Conservation (phyloP, 371 early-diverging fungal species). For the Mortierella sp. region DNA sequence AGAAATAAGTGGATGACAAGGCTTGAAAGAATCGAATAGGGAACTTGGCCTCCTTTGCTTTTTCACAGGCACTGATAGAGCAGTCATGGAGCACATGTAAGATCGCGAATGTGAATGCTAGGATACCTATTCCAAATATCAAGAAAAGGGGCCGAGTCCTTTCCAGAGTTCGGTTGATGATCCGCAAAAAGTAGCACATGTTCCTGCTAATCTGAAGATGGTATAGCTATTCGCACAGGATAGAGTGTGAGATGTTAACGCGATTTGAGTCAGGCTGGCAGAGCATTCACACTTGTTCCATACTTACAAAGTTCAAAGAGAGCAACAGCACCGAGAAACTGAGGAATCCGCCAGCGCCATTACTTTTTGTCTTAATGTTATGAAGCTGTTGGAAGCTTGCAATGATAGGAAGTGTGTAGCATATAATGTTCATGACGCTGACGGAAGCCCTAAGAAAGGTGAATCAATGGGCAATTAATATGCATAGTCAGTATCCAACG, state of each 20-base stretch:
- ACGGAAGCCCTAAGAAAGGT: too few relatives aligned
- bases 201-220: constrained; percentile 4
- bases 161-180: not conserved
- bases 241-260: too few relatives aligned
- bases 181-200: constrained; percentile 7
- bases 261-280: too few relatives aligned
- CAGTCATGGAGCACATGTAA: constrained; percentile 2
- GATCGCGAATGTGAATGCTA: constrained; percentile 10
- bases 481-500: too few relatives aligned
- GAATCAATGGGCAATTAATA: too few relatives aligned
- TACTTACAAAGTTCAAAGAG: not conserved
- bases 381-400: constrained; percentile 1
- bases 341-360: not conserved
- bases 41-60: not conserved
- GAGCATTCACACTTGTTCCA: too few relatives aligned
- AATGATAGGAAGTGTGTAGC: too few relatives aligned
- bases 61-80: not conserved
- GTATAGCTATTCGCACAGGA: constrained; percentile 19
- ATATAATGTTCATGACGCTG: too few relatives aligned
- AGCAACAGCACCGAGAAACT: constrained; percentile 13
- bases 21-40: not conserved
- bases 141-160: constrained; percentile 11
- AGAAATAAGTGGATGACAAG: constrained; percentile 9
- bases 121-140: constrained; percentile 5
- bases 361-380: too few relatives aligned